These are phyloP conservation scores for Citrullus mucosospermus DNA, from an alignment of 306 rosid genomes.

Conservation along the genomic window DNA sequence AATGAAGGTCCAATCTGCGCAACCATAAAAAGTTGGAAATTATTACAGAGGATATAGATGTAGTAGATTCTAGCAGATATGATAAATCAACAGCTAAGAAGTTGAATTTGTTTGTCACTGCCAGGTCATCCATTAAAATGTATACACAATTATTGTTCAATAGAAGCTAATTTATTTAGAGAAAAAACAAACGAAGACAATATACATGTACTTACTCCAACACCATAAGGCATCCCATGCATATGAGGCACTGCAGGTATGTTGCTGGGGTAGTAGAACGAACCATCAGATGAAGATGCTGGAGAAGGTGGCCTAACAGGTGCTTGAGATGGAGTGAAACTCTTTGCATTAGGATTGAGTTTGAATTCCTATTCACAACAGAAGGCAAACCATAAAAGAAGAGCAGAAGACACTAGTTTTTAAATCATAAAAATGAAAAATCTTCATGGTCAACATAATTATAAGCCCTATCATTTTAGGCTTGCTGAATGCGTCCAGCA, in stretches of 20 bases:
- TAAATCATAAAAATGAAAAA: not conserved
- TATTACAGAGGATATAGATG: not conserved
- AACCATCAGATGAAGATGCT: constrained; percentile 58
- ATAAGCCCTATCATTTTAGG: not conserved
- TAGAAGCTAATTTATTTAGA: not conserved
- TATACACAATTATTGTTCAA: not conserved
- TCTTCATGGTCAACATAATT: not conserved
- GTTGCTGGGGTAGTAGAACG: constrained; percentile 57
- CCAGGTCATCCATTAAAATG: not conserved
- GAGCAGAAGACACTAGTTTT: not conserved
- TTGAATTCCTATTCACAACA: constrained; percentile 59
- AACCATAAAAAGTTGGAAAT: constrained; percentile 12
- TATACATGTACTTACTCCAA: constrained; percentile 53
- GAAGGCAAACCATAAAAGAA: not conserved
- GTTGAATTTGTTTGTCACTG: not conserved
- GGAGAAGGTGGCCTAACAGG: constrained; percentile 84
- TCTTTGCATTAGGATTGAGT: constrained; percentile 92
- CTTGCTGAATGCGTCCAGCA: not conserved
- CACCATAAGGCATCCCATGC: constrained; percentile 63
- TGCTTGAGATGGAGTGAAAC: constrained; percentile 58
- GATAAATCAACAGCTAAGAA: not conserved
- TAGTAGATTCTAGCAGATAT: not conserved
- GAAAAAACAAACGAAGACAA: not conserved
- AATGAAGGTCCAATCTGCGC: constrained; percentile 70
- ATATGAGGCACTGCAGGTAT: constrained; percentile 52